Conservation (phyloP, 2,329 filamentous ascomycete species). For the Orbilia quercus region DNA sequence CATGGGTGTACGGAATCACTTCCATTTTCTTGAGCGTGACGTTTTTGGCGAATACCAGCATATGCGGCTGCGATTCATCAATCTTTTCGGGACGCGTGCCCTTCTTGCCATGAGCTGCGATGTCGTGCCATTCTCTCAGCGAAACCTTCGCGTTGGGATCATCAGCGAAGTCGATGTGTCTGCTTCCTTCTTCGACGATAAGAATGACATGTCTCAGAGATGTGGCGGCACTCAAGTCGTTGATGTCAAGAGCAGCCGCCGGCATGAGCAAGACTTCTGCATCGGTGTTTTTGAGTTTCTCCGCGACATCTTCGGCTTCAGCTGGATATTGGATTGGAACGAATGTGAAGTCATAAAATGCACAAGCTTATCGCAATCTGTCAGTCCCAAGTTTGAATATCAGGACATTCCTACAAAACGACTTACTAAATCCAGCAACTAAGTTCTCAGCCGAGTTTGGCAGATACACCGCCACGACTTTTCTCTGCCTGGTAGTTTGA, state of each 20-base stretch:
- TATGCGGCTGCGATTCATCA: slow-evolving; percentile 59
- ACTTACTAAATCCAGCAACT: slow-evolving; percentile 76
- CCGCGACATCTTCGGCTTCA: slow-evolving; percentile 73
- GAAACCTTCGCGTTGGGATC: slow-evolving; percentile 69
- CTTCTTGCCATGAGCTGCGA: slow-evolving; percentile 71
- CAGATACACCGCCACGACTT: slow-evolving; percentile 86
- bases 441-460: slow-evolving; percentile 93
- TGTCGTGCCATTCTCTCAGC: slow-evolving; percentile 92
- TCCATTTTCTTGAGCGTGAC: slow-evolving; percentile 69
- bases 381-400: slow-evolving; percentile 17
- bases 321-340: slow-evolving; percentile 84
- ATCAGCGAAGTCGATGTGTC: slow-evolving; percentile 87
- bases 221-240: slow-evolving; percentile 76
- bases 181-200: slow-evolving; percentile 90
- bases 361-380: slow-evolving; percentile 71
- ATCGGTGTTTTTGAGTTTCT: slow-evolving; percentile 77
- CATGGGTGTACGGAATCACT: slow-evolving; percentile 82
- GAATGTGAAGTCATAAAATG: slow-evolving; percentile 88
- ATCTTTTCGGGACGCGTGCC: slow-evolving; percentile 73
- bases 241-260: slow-evolving; percentile 86
- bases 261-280: slow-evolving; percentile 85
- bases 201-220: slow-evolving; percentile 83
- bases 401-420: not conserved
- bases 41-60: slow-evolving; percentile 46
- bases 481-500: slow-evolving; percentile 60